Evolutionary conservation across 225 moss, liverwort and hornwort species (phyloP).

Genomic region (Sphagnum contortum): DNA sequence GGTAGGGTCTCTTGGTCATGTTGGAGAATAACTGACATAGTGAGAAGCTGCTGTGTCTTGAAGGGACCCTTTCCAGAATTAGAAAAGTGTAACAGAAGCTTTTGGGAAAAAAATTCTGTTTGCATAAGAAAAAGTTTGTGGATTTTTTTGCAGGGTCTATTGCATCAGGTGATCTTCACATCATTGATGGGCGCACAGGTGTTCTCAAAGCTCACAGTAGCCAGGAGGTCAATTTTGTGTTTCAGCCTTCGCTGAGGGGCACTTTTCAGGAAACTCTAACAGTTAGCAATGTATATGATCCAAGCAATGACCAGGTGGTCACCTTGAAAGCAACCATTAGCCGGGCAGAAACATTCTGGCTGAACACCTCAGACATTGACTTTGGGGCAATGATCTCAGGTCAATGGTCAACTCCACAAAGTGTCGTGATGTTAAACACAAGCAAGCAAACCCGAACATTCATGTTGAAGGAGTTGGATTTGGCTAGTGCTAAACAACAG

Average conservation of each 20-base stretch:
- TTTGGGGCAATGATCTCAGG: slow-evolving; percentile 66
- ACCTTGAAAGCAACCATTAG: slow-evolving; percentile 81
- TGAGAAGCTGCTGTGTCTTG: too few species aligned
- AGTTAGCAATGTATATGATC: slow-evolving; percentile 84
- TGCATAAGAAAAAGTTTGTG: neutral
- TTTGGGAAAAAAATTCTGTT: slow-evolving; percentile 1
- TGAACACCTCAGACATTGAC: slow-evolving; percentile 66
- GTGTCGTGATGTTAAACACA: slow-evolving; percentile 65
- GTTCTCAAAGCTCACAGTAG: slow-evolving; percentile 68
- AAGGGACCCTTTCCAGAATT: too few species aligned
- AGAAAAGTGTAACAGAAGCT: neutral
- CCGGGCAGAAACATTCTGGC: slow-evolving; percentile 89
- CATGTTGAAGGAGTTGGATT: slow-evolving; percentile 59
- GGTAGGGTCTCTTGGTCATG: too few species aligned
- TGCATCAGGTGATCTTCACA: slow-evolving; percentile 91
- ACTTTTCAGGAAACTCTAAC: slow-evolving; percentile 73
- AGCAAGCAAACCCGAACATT: slow-evolving; percentile 84
- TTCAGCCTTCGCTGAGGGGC: slow-evolving; percentile 84
- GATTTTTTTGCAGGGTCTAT: slow-evolving; percentile 54
- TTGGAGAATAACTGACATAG: too few species aligned
- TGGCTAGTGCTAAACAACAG: slow-evolving; percentile 49
- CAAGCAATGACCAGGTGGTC: slow-evolving; percentile 81
- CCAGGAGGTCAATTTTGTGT: slow-evolving; percentile 89
- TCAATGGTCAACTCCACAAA: slow-evolving; percentile 71
- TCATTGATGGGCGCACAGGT: slow-evolving; percentile 78